A percentile compares a stretch with the other conserved stretches of the same genome.
Evolutionary conservation across 2,329 filamentous ascomycete genomes (phyloP).

Genomic region (Clonostachys chloroleuca): DNA sequence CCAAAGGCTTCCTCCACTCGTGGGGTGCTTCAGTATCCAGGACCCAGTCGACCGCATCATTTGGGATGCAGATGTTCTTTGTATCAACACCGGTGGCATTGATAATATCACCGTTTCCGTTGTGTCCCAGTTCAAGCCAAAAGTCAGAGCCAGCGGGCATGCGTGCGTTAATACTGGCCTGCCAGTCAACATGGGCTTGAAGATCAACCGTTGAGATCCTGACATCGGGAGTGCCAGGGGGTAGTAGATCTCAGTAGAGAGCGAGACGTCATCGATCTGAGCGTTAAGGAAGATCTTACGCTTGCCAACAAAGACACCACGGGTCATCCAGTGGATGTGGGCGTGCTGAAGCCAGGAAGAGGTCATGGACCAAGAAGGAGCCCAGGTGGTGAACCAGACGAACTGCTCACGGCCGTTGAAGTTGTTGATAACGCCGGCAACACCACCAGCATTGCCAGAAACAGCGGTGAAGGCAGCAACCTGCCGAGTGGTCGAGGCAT

Average conservation of each 20-base stretch:
- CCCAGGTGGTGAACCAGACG: constrained; percentile 54
- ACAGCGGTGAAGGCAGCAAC: constrained; percentile 46
- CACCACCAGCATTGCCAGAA: constrained; percentile 30
- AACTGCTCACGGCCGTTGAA: constrained; percentile 54
- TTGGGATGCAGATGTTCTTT: constrained; percentile 40
- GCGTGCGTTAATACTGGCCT: constrained; percentile 32
- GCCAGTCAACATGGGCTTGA: constrained; percentile 36
- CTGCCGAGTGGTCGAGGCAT: constrained; percentile 44
- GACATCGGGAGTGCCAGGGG: constrained; percentile 40
- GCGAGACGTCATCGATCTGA: constrained; percentile 60
- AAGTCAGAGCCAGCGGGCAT: constrained; percentile 46
- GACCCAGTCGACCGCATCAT: constrained; percentile 34
- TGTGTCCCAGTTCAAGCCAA: constrained; percentile 49
- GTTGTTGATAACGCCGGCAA: constrained; percentile 56
- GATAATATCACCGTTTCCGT: constrained; percentile 44
- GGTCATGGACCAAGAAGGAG: constrained; percentile 34
- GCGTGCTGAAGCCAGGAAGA: constrained; percentile 57
- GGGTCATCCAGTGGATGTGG: constrained; percentile 58
- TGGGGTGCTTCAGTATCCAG: constrained; percentile 37
- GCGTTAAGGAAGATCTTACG: constrained; percentile 49
- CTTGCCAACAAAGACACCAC: constrained; percentile 53
- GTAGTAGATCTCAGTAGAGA: constrained; percentile 43
- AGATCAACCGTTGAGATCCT: constrained; percentile 42
- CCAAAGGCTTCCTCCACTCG: constrained; percentile 39
- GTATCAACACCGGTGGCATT: constrained; percentile 40